phyloP scores from a whole-genome alignment of 2,329 filamentous ascomycete genomes.

The Aspergillus alliaceus region DNA sequence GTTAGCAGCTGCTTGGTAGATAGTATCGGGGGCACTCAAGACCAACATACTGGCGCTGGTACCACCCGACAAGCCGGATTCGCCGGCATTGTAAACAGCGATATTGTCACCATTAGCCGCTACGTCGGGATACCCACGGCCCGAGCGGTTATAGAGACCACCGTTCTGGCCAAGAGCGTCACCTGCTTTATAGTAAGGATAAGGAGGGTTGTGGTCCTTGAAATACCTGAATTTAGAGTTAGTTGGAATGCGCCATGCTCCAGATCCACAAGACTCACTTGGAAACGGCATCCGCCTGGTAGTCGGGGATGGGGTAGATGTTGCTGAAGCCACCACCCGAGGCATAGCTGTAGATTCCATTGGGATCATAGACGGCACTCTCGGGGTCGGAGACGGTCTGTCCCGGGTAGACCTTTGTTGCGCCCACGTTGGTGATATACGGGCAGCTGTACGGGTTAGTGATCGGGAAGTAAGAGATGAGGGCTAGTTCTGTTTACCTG shows the following conservation, averaged over 20 bases:
- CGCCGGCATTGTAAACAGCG: not conserved
- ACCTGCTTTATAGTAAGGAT: slow-evolving; percentile 6
- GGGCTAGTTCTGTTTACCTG: not conserved
- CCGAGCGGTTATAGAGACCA: slow-evolving; percentile 3
- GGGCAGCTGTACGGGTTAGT: not conserved
- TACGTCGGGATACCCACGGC: slow-evolving; percentile 7
- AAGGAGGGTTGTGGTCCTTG: slow-evolving; percentile 7
- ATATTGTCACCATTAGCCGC: slow-evolving; percentile 9
- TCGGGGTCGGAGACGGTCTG: slow-evolving; percentile 3
- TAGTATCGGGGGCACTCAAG: too few relatives aligned
- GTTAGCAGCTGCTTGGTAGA: not conserved
- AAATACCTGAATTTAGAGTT: not conserved
- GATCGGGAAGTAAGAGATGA: accelerated
- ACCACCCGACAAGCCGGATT: not conserved
- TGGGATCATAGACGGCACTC: slow-evolving; percentile 5
- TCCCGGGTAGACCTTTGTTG: slow-evolving; percentile 4
- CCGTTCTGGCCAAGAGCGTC: slow-evolving; percentile 7
- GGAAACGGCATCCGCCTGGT: slow-evolving; percentile 4
- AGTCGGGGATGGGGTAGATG: slow-evolving; percentile 7
- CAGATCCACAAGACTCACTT: not conserved
- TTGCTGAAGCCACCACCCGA: slow-evolving; percentile 11
- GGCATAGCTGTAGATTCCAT: not conserved
- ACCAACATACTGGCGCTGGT: slow-evolving; percentile 3
- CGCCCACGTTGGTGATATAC: slow-evolving; percentile 7
- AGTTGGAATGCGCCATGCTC: not conserved